A percentile compares a stretch with the other conserved stretches of the same genome.
These are phyloP conservation scores for Capsicum pubescens DNA, from an alignment of 257 asterid genomes.

Conservation along the genomic window DNA sequence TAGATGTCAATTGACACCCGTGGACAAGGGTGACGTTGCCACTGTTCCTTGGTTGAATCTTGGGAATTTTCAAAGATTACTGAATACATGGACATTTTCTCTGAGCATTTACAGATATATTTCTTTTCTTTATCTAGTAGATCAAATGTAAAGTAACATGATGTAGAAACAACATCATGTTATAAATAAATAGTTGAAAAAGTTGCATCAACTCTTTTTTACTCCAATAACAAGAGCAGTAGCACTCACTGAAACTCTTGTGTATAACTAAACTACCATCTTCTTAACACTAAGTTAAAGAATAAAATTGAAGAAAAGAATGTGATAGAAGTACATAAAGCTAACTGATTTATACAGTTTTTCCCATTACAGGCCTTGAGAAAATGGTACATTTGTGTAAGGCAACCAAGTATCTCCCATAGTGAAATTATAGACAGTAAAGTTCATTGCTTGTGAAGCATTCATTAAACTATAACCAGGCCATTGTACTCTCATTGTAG, in stretches of 20 bases:
- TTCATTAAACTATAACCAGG: slow-evolving; percentile 39
- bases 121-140: not conserved
- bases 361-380: slow-evolving; percentile 29
- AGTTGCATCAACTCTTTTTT: not conserved
- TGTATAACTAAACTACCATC: not conserved
- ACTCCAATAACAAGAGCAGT: not conserved
- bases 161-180: not conserved
- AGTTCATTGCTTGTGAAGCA: slow-evolving; percentile 41
- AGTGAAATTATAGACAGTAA: slow-evolving; percentile 46
- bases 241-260: not conserved
- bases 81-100: not conserved
- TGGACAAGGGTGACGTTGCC: not conserved
- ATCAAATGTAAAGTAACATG: not conserved
- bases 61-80: not conserved
- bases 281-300: not conserved
- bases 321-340: not conserved
- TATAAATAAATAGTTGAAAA: not conserved
- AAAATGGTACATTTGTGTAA: slow-evolving; percentile 40
- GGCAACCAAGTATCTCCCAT: slow-evolving; percentile 50
- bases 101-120: not conserved
- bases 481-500: slow-evolving; percentile 37
- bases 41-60: not conserved
- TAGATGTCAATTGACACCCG: too few relatives aligned
- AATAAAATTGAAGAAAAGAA: slow-evolving; percentile 14
- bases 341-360: not conserved